Evolutionary conservation across 2,329 filamentous ascomycete species (phyloP).

Genomic region (Alternaria angustiovoidea): DNA sequence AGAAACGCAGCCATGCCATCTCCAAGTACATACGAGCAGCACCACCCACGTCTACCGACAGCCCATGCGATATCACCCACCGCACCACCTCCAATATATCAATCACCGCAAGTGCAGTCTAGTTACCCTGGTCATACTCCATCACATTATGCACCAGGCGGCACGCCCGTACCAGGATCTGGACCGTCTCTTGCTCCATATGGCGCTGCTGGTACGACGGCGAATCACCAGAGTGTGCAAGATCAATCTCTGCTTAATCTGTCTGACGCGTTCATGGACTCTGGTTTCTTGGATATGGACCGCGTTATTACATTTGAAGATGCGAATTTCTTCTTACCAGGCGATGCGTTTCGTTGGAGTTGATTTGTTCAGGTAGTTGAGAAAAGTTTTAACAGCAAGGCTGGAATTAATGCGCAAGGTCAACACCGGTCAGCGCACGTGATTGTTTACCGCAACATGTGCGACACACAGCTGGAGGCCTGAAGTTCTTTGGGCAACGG

Average conservation of each 20-base stretch:
- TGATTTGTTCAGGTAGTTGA: rapidly evolving
- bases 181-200: constrained; percentile 2
- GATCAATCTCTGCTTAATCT: constrained; percentile 43
- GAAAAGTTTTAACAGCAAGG: rapidly evolving
- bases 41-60: neutral
- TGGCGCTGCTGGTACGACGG: neutral
- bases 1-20: constrained; percentile 8
- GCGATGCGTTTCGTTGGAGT: constrained; percentile 39
- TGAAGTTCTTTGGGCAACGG: too few species aligned
- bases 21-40: constrained; percentile 12
- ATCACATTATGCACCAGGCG: constrained; percentile 8
- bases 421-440: too few species aligned
- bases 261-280: constrained; percentile 45
- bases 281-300: constrained; percentile 45
- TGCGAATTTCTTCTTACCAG: constrained; percentile 44
- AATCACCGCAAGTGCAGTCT: neutral
- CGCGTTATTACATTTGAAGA: constrained; percentile 49
- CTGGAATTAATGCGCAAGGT: too few species aligned
- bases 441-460: too few species aligned
- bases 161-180: neutral
- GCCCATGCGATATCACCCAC: constrained; percentile 3
- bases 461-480: too few species aligned
- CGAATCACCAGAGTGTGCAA: constrained; percentile 31
- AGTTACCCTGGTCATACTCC: constrained; percentile 6
- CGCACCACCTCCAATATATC: constrained; percentile 4